Evolutionary conservation across 2,329 filamentous ascomycete genomes (phyloP), one percentile per base, ranked within the genome.

Genomic region (Colletotrichum cordylinicola): DNA sequence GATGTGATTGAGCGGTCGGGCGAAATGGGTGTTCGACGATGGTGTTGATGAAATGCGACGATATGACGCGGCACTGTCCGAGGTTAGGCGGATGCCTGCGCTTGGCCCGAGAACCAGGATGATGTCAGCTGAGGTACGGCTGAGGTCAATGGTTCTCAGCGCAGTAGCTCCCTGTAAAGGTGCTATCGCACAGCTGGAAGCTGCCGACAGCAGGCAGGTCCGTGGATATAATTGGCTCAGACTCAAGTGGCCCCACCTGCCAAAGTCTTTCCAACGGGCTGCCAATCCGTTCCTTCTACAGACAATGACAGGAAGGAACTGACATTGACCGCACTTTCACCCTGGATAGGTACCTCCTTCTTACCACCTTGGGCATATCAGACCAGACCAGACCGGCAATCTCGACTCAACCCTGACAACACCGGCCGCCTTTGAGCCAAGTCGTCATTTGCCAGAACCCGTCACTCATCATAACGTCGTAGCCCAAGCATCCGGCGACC

Each of bases 61-160:
- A 37, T 13, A 35, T 62, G 58, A 18, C 43, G n/a, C 43, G n/a
- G 43, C 43, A 21, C 21, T n/a, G n/a, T 52, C n/a, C 43, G 43
- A 52, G 43, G 43, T 52, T 52, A 52, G n/a, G 43, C n/a, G n/a
- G 43, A 13, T 52, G 43, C 43, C 43, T 13, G 12, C 10, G 43
- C n/a, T 21, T 52, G n/a, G 29, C 29, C 29, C 8, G 43, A 24
- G 43, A 48, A 2, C 43, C 43, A 52, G 43, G 37, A 62, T 70
- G 67, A 70, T 70, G 67, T 70, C 67, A 70, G 67, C 67, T 31
- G 48, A n/a, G n/a, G n/a, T n/a, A n/a, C n/a, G n/a, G 43, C 33
- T 31, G 16, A 24, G 24, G 24, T 24, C 13, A 64, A 10, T 31
- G 62, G 29, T 39, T 24, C 29, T 66, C 18, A 31, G 35, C 15